Evolutionary conservation across 164 flowering plant genomes (phyloP), one percentile per base, ranked within the genome.

Genomic region (Nymphaea colorata): DNA sequence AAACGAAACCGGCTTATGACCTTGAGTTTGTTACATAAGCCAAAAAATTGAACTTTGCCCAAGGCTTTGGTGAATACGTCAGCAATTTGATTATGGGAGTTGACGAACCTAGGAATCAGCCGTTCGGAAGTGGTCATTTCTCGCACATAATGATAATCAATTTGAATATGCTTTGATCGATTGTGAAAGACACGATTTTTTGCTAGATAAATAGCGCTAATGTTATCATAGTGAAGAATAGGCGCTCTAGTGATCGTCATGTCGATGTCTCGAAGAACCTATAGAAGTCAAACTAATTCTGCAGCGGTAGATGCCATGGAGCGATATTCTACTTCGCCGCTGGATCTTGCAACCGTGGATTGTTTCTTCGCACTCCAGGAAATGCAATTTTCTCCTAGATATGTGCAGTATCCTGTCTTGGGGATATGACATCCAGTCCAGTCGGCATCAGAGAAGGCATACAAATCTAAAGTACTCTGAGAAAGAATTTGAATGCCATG

Each of bases 61-160:
- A 25, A 25, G 36, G 36, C 66, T 44, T 70, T 44, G 15, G 67
- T 65, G 67, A 65, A 14, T 11, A 42, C 64, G 44, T 67, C 67
- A 16, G 67, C 67, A 43, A 44, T 41, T 3, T 65, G 67, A 43
- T 25, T 25, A 25, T 25, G 36, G 36, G 36, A 25, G 36, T 25
- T 25, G 1, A 25, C 36, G 36, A 25, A 17, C 25, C 12, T 65
- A 6, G 67, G 51, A 42, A 5, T 18, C 11, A n/a, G 44, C 36
- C 14, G 2, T 18, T 2, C 3, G 6, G 4, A 65, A 16, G 4
- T 42, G 67, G 44, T 61, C 18, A 6, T 18, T 14, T 61, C 8
- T 17, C 67, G 0, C 2, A 65, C 2, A 44, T 43, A 65, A 44
- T 65, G 67, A 44, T 43, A 65, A 43, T 43, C 67, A 25, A 65